phyloP scores from a whole-genome alignment of 352 stramenopile genomes.

The Globisporangium heterothallicum region DNA sequence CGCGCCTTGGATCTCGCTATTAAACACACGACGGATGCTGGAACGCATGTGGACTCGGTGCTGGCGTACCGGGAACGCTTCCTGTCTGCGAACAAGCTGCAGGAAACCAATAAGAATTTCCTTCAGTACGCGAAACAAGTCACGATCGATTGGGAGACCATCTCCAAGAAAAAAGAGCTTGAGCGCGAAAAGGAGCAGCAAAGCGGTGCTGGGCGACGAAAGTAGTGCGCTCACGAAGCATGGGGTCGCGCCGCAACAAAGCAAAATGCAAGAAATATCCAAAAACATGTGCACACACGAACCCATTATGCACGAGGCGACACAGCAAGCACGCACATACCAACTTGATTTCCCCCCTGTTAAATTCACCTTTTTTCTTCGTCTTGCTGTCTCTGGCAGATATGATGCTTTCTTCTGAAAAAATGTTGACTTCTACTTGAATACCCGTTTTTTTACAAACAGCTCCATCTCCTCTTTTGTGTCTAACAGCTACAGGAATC shows the following conservation, averaged over 20 bases:
- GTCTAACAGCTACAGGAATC: conserved; percentile 70
- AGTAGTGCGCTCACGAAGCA: conserved; percentile 24
- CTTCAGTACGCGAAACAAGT: conserved; percentile 85
- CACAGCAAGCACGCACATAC: conserved; percentile 20
- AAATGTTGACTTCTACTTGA: conserved; percentile 13
- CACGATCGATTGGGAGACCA: conserved; percentile 84
- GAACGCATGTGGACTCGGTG: conserved; percentile 88
- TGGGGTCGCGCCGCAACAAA: background rate
- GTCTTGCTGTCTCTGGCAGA: conserved; percentile 18
- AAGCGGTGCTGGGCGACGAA: conserved; percentile 37
- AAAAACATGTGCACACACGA: too few species aligned
- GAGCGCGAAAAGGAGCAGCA: conserved; percentile 78
- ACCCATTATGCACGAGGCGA: conserved; percentile 6
- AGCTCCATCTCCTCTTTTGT: conserved; percentile 10
- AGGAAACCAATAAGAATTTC: conserved; percentile 87
- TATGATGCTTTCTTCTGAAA: too few species aligned
- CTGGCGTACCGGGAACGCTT: conserved; percentile 86
- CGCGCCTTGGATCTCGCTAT: conserved; percentile 85
- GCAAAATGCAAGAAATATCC: conserved; percentile 8
- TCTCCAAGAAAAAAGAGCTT: conserved; percentile 87
- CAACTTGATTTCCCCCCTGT: conserved; percentile 13
- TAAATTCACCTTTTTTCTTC: background rate
- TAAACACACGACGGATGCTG: conserved; percentile 81
- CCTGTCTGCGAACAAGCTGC: conserved; percentile 77
- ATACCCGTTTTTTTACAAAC: conserved; percentile 13